Percentiles rank a stretch among this genome's conserved stretches.
phyloP scores from a whole-genome alignment of 352 stramenopile genomes.

The Globisporangium uncinulatum region DNA sequence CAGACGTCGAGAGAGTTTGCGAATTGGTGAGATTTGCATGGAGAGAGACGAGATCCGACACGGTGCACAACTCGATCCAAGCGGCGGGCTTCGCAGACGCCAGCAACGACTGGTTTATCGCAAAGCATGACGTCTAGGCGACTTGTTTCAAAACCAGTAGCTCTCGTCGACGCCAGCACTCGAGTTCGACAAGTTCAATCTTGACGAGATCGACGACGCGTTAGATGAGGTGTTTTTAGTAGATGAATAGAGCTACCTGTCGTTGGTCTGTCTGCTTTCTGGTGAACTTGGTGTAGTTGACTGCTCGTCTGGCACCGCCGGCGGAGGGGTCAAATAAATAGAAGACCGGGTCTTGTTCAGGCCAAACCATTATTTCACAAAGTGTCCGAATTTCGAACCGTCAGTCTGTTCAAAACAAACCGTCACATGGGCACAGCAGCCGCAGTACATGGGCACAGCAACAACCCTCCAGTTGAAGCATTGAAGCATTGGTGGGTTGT shows the following conservation, averaged over 20 bases:
- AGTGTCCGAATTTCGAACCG: too few species aligned
- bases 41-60: neutral
- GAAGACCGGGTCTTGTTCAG: neutral
- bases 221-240: neutral
- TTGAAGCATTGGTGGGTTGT: too few species aligned
- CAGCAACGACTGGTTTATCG: neutral
- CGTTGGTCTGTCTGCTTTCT: neutral
- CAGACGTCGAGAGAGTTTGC: neutral
- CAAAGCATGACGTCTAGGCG: neutral
- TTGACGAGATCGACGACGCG: neutral
- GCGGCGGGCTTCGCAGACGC: neutral
- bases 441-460: too few species aligned
- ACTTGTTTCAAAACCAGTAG: neutral
- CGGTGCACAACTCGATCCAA: neutral
- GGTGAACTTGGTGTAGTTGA: neutral
- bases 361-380: neutral
- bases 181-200: neutral
- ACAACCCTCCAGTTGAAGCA: too few species aligned
- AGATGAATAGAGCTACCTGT: neutral
- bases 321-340: slow-evolving; percentile 2
- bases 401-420: too few species aligned
- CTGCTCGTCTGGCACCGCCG: too few species aligned
- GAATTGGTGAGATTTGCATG: neutral
- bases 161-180: neutral
- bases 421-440: too few species aligned